Evolutionary conservation across 179 eudicot species (phyloP).

Genomic region (Dionaea muscipula): DNA sequence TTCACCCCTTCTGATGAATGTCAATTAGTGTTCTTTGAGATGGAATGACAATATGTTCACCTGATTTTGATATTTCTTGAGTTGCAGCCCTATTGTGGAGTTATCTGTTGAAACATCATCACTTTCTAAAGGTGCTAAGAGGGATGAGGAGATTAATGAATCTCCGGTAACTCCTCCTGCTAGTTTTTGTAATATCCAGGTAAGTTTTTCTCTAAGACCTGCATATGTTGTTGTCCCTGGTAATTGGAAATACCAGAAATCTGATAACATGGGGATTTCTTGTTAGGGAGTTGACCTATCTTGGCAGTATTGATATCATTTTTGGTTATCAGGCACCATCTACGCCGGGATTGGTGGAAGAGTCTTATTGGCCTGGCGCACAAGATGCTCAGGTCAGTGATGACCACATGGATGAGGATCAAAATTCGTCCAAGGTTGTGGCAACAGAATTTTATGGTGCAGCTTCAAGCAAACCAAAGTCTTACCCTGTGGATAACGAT

Average conservation of each 20-base stretch:
- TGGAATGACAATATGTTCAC: neutral
- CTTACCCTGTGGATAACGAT: slow-evolving; percentile 13
- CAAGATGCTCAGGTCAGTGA: slow-evolving; percentile 66
- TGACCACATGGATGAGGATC: slow-evolving; percentile 61
- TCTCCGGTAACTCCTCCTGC: slow-evolving; percentile 21
- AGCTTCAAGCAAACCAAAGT: slow-evolving; percentile 20
- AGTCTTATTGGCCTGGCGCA: slow-evolving; percentile 49
- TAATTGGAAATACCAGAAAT: slow-evolving; percentile 1
- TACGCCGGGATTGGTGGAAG: slow-evolving; percentile 82
- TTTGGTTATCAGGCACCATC: slow-evolving; percentile 63
- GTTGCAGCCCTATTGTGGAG: slow-evolving; percentile 45
- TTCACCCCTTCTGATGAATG: too few species aligned
- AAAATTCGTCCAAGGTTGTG: slow-evolving; percentile 20
- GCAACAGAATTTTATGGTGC: slow-evolving; percentile 28
- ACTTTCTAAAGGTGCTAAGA: slow-evolving; percentile 27
- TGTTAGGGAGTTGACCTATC: neutral
- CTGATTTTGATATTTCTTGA: slow-evolving; percentile 2
- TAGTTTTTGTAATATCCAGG: slow-evolving; percentile 23
- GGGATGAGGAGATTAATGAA: slow-evolving; percentile 23
- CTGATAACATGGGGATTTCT: neutral
- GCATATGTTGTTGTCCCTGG: neutral
- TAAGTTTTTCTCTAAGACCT: neutral
- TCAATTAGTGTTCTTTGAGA: neutral
- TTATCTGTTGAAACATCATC: slow-evolving; percentile 28
- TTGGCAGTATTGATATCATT: slow-evolving; percentile 16